Evolutionary conservation across 352 stramenopile genomes (phyloP).

Genomic region (Phytophthora crassamura): DNA sequence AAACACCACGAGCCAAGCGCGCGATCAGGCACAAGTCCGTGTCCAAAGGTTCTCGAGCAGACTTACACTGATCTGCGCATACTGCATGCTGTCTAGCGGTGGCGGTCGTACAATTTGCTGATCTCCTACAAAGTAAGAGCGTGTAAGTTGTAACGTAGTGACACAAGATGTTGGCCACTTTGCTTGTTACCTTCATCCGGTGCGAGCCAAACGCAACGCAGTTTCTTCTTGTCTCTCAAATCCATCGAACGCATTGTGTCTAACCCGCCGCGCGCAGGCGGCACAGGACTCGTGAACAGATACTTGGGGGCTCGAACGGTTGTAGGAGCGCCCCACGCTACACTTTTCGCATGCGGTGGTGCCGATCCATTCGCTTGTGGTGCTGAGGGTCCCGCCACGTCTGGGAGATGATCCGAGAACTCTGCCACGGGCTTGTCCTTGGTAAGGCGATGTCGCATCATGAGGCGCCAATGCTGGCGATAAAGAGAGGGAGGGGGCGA

Average conservation of each 20-base stretch:
- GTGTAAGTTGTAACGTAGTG: not conserved
- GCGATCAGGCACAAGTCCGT: not conserved
- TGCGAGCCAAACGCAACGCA: constrained; percentile 71
- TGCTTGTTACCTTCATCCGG: constrained; percentile 66
- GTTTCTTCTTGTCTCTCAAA: constrained; percentile 71
- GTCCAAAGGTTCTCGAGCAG: not conserved
- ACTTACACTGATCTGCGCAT: constrained; percentile 60
- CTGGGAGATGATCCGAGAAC: constrained; percentile 26
- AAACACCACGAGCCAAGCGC: not conserved
- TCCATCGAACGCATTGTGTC: constrained; percentile 45
- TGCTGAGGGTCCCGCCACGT: constrained; percentile 20
- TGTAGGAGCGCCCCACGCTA: constrained; percentile 15
- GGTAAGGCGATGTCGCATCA: constrained; percentile 32
- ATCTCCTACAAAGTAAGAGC: constrained; percentile 41
- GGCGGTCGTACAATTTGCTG: constrained; percentile 66
- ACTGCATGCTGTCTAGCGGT: constrained; percentile 64
- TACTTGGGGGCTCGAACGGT: constrained; percentile 17
- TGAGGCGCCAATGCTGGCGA: constrained; percentile 1
- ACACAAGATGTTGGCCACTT: constrained; percentile 5
- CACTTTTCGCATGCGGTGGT: constrained; percentile 2
- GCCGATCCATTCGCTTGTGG: constrained; percentile 9
- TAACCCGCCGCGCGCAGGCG: constrained; percentile 11
- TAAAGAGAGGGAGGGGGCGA: not conserved
- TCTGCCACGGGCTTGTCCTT: constrained; percentile 25
- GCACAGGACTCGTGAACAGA: constrained; percentile 33